phyloP scores from a whole-genome alignment of 495 filamentous ascomycete species.

The Penicillium herquei region DNA sequence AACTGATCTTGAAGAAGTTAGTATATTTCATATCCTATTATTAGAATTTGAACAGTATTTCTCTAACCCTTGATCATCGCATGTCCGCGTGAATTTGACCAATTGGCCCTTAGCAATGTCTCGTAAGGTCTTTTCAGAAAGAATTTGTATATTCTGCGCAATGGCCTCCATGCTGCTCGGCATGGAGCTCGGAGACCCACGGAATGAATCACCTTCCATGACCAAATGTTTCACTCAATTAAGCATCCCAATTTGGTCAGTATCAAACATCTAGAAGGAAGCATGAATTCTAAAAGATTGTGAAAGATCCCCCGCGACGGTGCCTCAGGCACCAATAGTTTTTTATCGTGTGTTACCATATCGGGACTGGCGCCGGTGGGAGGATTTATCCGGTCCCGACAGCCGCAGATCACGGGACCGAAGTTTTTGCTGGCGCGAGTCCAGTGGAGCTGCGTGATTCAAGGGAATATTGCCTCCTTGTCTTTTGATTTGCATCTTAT shows the following conservation, averaged over 20 bases:
- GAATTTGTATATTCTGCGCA: constrained; percentile 35
- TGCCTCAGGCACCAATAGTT: constrained; percentile 25
- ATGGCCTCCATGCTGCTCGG: constrained; percentile 37
- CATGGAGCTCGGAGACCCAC: constrained; percentile 9
- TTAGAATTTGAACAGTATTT: too few species aligned
- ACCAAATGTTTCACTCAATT: constrained; percentile 9
- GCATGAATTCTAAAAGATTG: constrained; percentile 10
- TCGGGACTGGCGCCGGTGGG: constrained; percentile 27
- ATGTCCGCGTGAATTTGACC: constrained; percentile 34
- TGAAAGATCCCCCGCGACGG: constrained; percentile 22
- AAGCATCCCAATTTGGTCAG: not conserved
- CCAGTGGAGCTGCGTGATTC: constrained; percentile 27
- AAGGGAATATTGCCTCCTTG: constrained; percentile 24
- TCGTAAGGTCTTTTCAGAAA: constrained; percentile 36
- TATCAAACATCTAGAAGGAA: not conserved
- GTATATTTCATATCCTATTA: not conserved
- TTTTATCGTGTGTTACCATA: constrained; percentile 25
- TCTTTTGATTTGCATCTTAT: constrained; percentile 22
- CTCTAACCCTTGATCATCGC: constrained; percentile 34
- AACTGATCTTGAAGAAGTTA: constrained; percentile 30
- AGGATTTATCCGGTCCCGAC: constrained; percentile 21
- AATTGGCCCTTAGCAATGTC: constrained; percentile 41
- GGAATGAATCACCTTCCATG: constrained; percentile 25
- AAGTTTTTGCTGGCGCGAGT: constrained; percentile 43
- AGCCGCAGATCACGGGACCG: constrained; percentile 35